phyloP scores from a whole-genome alignment of 2,329 filamentous ascomycete genomes.

The Akanthomyces uredinophilus region DNA sequence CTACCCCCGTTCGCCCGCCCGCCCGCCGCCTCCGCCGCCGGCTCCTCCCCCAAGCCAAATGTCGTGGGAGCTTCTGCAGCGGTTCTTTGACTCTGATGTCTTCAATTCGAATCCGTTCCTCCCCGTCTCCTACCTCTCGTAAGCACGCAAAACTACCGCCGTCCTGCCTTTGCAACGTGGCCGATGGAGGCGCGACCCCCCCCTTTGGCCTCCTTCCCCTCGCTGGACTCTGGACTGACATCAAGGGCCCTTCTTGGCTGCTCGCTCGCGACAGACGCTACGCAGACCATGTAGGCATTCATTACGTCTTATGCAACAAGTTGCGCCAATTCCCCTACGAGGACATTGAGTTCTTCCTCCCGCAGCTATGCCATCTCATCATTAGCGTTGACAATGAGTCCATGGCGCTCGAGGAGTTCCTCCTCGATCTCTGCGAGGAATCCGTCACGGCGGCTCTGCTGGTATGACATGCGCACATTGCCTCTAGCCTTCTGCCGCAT shows the following conservation, averaged over 20 bases:
- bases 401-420: constrained; percentile 84
- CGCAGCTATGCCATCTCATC: constrained; percentile 80
- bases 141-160: constrained; percentile 34
- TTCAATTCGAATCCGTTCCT: constrained; percentile 89
- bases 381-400: constrained; percentile 88
- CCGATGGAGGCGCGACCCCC: neutral
- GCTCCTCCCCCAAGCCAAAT: constrained; percentile 39
- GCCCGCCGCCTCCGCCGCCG: constrained; percentile 16
- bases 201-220: neutral
- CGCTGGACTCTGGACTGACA: neutral
- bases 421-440: constrained; percentile 80
- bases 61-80: constrained; percentile 84
- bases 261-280: constrained; percentile 58
- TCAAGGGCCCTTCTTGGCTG: constrained; percentile 17
- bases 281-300: constrained; percentile 83
- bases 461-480: constrained; percentile 42
- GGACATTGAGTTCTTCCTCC: constrained; percentile 89
- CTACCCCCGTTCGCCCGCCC: neutral
- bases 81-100: constrained; percentile 89
- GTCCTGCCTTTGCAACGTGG: neutral
- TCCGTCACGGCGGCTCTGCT: constrained; percentile 78
- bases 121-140: constrained; percentile 85
- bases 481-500: neutral
- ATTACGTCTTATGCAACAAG: constrained; percentile 85
- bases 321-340: constrained; percentile 84